Percentiles rank a stretch among this genome's conserved stretches.
Evolutionary conservation across 805 yeast species (phyloP).

Genomic region (Cyberlindnera maritima): DNA sequence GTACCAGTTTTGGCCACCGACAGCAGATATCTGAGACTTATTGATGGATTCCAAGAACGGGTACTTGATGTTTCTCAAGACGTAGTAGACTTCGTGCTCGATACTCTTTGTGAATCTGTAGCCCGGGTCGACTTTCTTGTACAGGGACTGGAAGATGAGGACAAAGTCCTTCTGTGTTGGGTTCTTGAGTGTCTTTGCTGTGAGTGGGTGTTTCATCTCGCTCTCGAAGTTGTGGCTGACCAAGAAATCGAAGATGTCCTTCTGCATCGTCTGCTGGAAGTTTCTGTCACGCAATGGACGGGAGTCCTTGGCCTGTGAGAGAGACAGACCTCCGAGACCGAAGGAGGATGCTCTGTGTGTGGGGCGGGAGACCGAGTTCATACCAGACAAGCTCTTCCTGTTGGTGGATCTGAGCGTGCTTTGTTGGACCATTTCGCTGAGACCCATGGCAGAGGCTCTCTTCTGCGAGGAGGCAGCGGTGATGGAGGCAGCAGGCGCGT

Average conservation of each 20-base stretch:
- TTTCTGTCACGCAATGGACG: slow-evolving; percentile 75
- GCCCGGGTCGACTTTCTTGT: slow-evolving; percentile 75
- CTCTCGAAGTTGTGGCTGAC: slow-evolving; percentile 63
- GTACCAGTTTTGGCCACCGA: slow-evolving; percentile 89
- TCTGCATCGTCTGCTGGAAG: slow-evolving; percentile 63
- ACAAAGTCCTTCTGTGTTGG: slow-evolving; percentile 90
- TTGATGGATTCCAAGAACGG: slow-evolving; percentile 80
- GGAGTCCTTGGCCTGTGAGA: slow-evolving; percentile 49
- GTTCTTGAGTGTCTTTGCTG: slow-evolving; percentile 58
- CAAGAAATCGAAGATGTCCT: slow-evolving; percentile 65
- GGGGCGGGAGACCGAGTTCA: slow-evolving; percentile 15
- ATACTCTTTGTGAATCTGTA: slow-evolving; percentile 64
- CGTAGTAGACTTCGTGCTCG: slow-evolving; percentile 70
- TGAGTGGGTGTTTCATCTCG: slow-evolving; percentile 68
- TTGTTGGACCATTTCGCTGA: slow-evolving; percentile 28
- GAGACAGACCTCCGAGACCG: slow-evolving; percentile 22
- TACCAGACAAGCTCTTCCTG: slow-evolving; percentile 25
- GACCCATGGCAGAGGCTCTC: slow-evolving; percentile 25
- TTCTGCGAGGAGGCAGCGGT: slow-evolving; percentile 6
- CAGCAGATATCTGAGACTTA: slow-evolving; percentile 85
- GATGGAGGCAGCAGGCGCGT: background rate
- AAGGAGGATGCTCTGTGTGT: slow-evolving; percentile 26
- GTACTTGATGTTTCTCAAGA: slow-evolving; percentile 64
- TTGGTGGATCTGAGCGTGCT: slow-evolving; percentile 23
- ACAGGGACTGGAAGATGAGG: slow-evolving; percentile 74